phyloP scores from a whole-genome alignment of 163 green algal species.

The Chlamydomonas reinhardtii region DNA sequence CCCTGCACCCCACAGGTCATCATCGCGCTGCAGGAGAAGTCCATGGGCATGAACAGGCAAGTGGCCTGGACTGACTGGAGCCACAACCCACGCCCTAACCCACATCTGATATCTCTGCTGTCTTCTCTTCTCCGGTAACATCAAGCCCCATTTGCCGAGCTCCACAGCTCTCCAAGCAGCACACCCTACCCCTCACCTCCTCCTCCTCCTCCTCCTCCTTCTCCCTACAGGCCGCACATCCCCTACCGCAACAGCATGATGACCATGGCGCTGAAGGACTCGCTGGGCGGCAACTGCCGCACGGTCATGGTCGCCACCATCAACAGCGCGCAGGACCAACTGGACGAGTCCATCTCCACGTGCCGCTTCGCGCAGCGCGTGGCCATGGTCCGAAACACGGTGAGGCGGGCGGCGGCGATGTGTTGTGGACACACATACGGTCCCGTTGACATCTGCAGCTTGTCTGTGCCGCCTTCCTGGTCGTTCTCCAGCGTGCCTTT shows the following conservation, averaged over 20 bases:
- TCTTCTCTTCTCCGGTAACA: too few species aligned
- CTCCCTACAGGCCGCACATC: slow-evolving; percentile 70
- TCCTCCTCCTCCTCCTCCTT: too few species aligned
- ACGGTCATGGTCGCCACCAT: slow-evolving; percentile 85
- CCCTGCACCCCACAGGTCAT: slow-evolving; percentile 78
- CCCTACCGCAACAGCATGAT: slow-evolving; percentile 89
- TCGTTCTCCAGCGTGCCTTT: too few species aligned
- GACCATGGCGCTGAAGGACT: slow-evolving; percentile 80
- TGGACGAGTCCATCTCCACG: slow-evolving; percentile 84
- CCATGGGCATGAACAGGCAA: slow-evolving; percentile 63
- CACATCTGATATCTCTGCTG: too few species aligned
- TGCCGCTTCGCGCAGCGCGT: slow-evolving; percentile 79
- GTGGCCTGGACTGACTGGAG: not conserved
- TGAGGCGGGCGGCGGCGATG: slow-evolving; percentile 8
- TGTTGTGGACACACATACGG: not conserved
- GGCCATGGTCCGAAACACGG: slow-evolving; percentile 74
- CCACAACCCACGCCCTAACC: too few species aligned
- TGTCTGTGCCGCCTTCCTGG: too few species aligned
- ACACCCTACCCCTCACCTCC: too few species aligned
- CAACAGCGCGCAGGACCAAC: slow-evolving; percentile 55
- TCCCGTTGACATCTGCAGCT: too few species aligned
- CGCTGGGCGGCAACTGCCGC: slow-evolving; percentile 85
- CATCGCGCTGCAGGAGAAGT: slow-evolving; percentile 76
- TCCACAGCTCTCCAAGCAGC: too few species aligned
- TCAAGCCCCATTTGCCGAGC: too few species aligned